A percentile compares a stretch with the other conserved stretches of the same genome.
Evolutionary conservation across 1,284 basidiomycete species (phyloP).

Genomic region (Boletus semigastroideus): DNA sequence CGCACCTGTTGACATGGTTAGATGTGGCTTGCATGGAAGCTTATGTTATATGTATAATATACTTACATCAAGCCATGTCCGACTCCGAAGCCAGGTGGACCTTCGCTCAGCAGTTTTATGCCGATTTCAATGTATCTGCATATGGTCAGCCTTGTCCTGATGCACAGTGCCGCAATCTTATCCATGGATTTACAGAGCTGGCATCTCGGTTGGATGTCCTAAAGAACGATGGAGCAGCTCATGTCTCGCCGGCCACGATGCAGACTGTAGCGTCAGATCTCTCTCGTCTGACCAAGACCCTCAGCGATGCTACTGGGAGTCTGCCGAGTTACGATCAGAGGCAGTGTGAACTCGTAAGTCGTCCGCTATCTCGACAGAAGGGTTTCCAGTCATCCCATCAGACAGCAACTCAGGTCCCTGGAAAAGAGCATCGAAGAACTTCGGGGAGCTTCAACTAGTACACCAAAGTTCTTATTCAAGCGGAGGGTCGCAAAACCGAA

Average conservation of each 20-base stretch:
- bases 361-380: not conserved
- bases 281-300: constrained; percentile 54
- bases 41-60: no score
- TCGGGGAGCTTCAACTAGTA: constrained; percentile 44
- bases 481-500: constrained; percentile 42
- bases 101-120: constrained; percentile 29
- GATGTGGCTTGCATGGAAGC: no score
- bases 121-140: constrained; percentile 20
- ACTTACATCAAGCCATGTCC: no score
- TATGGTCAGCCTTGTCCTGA: constrained; percentile 22
- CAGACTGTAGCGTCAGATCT: constrained; percentile 43
- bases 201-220: constrained; percentile 23
- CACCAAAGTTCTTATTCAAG: constrained; percentile 72
- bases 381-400: constrained; percentile 12
- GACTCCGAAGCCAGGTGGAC: constrained; percentile 26
- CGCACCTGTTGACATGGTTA: no score
- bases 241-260: constrained; percentile 27
- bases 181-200: constrained; percentile 22
- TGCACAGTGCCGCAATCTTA: constrained; percentile 12
- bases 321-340: constrained; percentile 75
- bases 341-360: constrained; percentile 64
- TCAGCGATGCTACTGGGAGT: constrained; percentile 59
- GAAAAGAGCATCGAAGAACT: constrained; percentile 54
- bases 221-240: constrained; percentile 1
- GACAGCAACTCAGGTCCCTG: constrained; percentile 59